These are phyloP conservation scores for Thinopyrum elongatum DNA, from an alignment of 176 grass and related monocot genomes.

Conservation along the genomic window DNA sequence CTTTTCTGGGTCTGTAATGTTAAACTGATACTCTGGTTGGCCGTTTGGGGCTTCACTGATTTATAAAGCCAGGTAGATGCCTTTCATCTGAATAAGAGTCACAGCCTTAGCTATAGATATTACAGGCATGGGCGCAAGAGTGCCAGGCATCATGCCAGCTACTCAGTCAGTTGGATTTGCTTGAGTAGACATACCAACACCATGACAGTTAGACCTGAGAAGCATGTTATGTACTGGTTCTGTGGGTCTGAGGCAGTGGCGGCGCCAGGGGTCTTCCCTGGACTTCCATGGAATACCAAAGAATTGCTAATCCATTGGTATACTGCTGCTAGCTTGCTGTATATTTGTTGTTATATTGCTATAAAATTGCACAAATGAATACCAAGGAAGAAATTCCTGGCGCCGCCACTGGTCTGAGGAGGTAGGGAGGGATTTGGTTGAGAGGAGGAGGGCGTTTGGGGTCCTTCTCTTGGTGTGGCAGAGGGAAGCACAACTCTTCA, in stretches of 20 bases:
- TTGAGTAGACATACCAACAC: neutral
- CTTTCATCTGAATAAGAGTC: neutral
- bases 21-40: neutral
- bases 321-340: no score
- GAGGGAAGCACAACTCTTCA: neutral
- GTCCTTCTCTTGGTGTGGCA: neutral
- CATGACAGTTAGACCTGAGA: constrained; percentile 1
- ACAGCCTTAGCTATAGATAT: neutral
- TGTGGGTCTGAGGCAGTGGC: neutral
- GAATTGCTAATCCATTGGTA: no score
- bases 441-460: neutral
- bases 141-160: neutral
- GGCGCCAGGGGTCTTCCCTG: no score
- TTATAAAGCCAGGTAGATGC: no score
- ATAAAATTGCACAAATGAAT: no score
- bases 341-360: no score
- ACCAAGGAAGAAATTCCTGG: no score
- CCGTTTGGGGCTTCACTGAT: no score
- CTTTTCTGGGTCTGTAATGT: neutral
- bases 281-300: no score
- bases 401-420: neutral
- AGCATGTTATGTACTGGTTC: neutral
- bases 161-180: neutral
- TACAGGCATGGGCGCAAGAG: neutral
- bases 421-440: neutral